These are phyloP conservation scores for Botrytis porri DNA, from an alignment of 2,329 filamentous ascomycete species.

Conservation along the genomic window DNA sequence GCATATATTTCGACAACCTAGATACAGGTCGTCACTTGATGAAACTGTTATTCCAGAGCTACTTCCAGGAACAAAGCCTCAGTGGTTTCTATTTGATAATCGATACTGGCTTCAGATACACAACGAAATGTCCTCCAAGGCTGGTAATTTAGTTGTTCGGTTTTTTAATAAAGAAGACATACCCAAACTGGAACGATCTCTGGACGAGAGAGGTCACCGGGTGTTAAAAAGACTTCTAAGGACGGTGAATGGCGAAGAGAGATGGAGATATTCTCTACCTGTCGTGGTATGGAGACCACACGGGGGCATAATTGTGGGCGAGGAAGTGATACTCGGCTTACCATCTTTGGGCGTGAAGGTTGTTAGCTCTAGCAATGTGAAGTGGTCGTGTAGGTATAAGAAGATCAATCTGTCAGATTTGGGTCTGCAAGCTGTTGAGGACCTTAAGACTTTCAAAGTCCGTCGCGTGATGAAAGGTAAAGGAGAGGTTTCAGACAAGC, in stretches of 20 bases:
- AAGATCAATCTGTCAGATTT: constrained; percentile 4
- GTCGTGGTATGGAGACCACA: constrained; percentile 11
- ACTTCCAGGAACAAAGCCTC: background rate
- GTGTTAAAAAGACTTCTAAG: background rate
- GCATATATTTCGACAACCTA: constrained; percentile 32
- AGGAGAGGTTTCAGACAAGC: constrained; percentile 2
- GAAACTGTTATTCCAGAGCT: constrained; percentile 36
- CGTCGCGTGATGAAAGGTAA: constrained; percentile 1
- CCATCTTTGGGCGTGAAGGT: constrained; percentile 7
- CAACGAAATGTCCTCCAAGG: background rate
- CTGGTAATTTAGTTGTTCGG: background rate
- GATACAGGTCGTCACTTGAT: constrained; percentile 11
- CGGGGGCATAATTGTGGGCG: background rate
- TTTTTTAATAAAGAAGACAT: background rate
- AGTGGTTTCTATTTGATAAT: background rate
- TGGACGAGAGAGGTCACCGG: background rate
- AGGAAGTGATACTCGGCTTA: constrained; percentile 8
- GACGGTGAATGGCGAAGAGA: background rate
- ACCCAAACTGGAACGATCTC: background rate
- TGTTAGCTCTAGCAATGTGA: background rate
- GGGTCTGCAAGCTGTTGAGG: background rate
- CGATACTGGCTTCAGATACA: constrained; percentile 10
- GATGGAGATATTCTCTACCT: constrained; percentile 8
- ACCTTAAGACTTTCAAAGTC: background rate
- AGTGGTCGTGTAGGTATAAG: constrained; percentile 10